Evolutionary conservation across 2,329 filamentous ascomycete genomes (phyloP), one percentile per base, ranked within the genome.

Genomic region (Botryotinia convoluta): DNA sequence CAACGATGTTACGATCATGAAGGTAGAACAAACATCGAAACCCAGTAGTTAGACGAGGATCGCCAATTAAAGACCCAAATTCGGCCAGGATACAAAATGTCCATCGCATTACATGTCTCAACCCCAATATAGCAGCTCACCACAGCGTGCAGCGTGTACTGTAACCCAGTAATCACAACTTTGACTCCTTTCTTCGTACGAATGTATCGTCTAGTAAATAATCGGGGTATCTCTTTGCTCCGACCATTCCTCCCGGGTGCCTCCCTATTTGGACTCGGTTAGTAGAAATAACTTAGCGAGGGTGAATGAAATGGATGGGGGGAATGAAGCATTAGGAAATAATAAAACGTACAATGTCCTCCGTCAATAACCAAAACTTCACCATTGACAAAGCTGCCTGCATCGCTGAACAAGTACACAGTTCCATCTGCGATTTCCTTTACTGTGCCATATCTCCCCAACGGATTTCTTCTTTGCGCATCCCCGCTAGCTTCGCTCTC

Each of bases 351-450:
- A 73, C 78, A 80, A 26, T 77, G 73, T 26, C 78, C 79, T 44
- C 89, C 90, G 77, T 92, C 89, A 77, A 93, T 93, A 45, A 97
- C 92, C 51, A 98, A 83, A 4, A 90, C 88, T 77, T 94, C 91
- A 1, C 94, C 96, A 77, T 93, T 97, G 64, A 98, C 90, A 81
- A 93, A 97, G 81, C 91, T 94, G 0, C 91, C 95, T 0, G 93
- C 90, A 63, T 97, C 93, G 63, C 92, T 93, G 80, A 98, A 96
- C 72, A 98, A 82, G 79, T 91, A 99, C 0, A 98, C 89, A 0
- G 95, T 98, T 1, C 95, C 93, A 82, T 99, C 95, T 0, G 94
- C 92, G 79, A 99, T 94, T 80, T 99, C 95, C 76, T 92, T 92
- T 39, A 97, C 89, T 0, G 88, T 88, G 10, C 95, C 96, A 82